Evolutionary conservation across 2,329 filamentous ascomycete genomes (phyloP).

Genomic region (Colletotrichum tabaci): DNA sequence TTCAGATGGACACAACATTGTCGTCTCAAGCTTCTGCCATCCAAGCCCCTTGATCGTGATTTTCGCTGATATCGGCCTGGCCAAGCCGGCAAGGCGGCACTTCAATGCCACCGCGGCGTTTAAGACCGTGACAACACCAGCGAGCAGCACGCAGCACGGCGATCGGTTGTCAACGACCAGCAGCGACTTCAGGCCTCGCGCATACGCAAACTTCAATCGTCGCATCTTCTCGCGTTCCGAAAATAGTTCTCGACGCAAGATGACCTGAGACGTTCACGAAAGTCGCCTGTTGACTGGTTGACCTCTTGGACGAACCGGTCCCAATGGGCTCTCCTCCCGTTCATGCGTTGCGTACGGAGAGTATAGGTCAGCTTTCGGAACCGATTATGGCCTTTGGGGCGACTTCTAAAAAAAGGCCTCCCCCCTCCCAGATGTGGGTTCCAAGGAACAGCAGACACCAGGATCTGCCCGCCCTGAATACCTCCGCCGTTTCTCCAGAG

Average conservation of each 20-base stretch:
- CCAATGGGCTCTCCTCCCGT: constrained; percentile 13
- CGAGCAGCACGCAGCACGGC: not conserved
- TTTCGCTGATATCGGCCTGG: not conserved
- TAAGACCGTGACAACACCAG: constrained; percentile 5
- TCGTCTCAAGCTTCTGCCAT: constrained; percentile 37
- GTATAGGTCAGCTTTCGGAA: not conserved
- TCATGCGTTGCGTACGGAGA: constrained; percentile 24
- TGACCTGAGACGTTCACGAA: constrained; percentile 39
- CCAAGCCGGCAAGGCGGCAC: constrained; percentile 26
- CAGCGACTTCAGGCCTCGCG: not conserved
- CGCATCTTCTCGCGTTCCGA: constrained; percentile 20
- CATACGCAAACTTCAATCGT: constrained; percentile 19
- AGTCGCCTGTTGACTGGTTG: constrained; percentile 15
- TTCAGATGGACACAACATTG: constrained; percentile 30
- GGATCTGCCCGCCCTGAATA: constrained; percentile 10
- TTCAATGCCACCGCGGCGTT: constrained; percentile 4
- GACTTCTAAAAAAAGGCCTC: constrained; percentile 28
- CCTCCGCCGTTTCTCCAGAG: constrained; percentile 6
- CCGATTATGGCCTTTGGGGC: constrained; percentile 1
- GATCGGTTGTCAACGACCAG: not conserved
- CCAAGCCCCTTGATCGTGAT: constrained; percentile 15
- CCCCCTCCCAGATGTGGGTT: not conserved
- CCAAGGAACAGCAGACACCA: constrained; percentile 9
- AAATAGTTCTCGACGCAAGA: constrained; percentile 33
- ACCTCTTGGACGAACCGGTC: constrained; percentile 34